Evolutionary conservation across 2,329 filamentous ascomycete species (phyloP).

Genomic region (Juglanconis sp.): DNA sequence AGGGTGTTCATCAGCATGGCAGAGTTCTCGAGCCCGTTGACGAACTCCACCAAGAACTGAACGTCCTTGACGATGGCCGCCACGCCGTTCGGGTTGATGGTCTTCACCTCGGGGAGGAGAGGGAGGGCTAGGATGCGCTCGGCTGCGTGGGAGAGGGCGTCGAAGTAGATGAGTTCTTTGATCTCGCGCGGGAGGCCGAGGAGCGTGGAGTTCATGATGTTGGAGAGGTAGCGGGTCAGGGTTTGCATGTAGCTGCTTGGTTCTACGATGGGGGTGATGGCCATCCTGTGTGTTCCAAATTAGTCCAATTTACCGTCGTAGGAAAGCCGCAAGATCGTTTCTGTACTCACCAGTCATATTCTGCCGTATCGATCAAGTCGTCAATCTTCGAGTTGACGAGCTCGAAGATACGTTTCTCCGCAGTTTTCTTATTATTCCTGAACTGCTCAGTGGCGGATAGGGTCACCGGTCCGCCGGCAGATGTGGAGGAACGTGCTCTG

Average conservation of each 20-base stretch:
- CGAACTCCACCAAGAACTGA: conserved; percentile 78
- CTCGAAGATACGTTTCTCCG: conserved; percentile 97
- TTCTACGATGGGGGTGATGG: conserved; percentile 60
- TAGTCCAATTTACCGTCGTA: conserved; percentile 12
- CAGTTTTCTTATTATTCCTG: conserved; percentile 85
- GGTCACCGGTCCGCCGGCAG: conserved; percentile 74
- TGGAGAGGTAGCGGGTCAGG: conserved; percentile 84
- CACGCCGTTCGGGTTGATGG: conserved; percentile 85
- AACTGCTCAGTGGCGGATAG: conserved; percentile 85
- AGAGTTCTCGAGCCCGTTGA: conserved; percentile 77
- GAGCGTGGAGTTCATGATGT: conserved; percentile 94
- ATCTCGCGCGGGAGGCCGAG: conserved; percentile 92
- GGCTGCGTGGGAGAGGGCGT: conserved; percentile 86
- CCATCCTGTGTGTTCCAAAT: conserved; percentile 38
- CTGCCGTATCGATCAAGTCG: conserved; percentile 91
- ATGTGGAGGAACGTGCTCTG: conserved; percentile 76
- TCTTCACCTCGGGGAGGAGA: conserved; percentile 72
- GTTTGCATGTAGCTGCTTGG: conserved; percentile 95
- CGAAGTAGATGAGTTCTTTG: conserved; percentile 97
- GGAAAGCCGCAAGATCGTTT: background rate
- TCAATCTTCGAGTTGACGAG: conserved; percentile 98
- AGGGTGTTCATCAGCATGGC: conserved; percentile 85
- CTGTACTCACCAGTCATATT: conserved; percentile 78
- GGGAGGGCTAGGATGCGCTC: conserved; percentile 80
- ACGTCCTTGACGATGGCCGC: conserved; percentile 79